A percentile compares a stretch with the other conserved stretches of the same genome.
These are phyloP conservation scores for Mucor mucedo DNA, from an alignment of 371 early-diverging fungal species.

Conservation along the genomic window DNA sequence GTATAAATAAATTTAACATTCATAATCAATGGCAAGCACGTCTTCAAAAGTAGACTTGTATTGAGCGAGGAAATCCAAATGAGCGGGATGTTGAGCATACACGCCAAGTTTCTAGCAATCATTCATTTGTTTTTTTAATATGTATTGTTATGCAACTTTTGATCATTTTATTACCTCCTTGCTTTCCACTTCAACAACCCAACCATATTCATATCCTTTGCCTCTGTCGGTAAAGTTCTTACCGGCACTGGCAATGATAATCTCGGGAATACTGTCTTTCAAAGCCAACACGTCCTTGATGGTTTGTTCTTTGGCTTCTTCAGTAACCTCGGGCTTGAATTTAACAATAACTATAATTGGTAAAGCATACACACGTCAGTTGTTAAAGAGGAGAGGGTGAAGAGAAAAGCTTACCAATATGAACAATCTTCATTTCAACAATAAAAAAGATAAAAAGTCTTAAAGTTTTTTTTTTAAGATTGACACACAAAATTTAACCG, in stretches of 20 bases:
- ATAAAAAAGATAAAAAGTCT: neutral
- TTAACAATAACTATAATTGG: constrained; percentile 43
- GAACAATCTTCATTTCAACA: constrained; percentile 33
- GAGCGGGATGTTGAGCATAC: constrained; percentile 40
- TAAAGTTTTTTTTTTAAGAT: neutral
- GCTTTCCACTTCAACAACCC: constrained; percentile 50
- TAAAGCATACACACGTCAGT: neutral
- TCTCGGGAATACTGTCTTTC: constrained; percentile 45
- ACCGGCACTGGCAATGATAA: constrained; percentile 40
- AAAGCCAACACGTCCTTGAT: constrained; percentile 34
- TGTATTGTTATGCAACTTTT: no score
- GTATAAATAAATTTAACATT: constrained; percentile 22
- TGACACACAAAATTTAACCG: neutral
- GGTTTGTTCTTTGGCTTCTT: constrained; percentile 26
- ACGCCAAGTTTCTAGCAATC: constrained; percentile 33
- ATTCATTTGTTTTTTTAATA: no score
- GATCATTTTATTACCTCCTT: constrained; percentile 36
- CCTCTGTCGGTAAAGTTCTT: constrained; percentile 54
- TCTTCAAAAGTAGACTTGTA: constrained; percentile 45
- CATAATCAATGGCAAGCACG: constrained; percentile 52
- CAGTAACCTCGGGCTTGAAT: constrained; percentile 47
- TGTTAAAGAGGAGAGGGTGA: neutral
- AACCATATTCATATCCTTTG: constrained; percentile 52
- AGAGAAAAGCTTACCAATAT: constrained; percentile 35
- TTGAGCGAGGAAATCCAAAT: constrained; percentile 38